A percentile compares a stretch with the other conserved stretches of the same genome.
Evolutionary conservation across 2,329 filamentous ascomycete genomes (phyloP).

Genomic region (Cercospora citrullina): DNA sequence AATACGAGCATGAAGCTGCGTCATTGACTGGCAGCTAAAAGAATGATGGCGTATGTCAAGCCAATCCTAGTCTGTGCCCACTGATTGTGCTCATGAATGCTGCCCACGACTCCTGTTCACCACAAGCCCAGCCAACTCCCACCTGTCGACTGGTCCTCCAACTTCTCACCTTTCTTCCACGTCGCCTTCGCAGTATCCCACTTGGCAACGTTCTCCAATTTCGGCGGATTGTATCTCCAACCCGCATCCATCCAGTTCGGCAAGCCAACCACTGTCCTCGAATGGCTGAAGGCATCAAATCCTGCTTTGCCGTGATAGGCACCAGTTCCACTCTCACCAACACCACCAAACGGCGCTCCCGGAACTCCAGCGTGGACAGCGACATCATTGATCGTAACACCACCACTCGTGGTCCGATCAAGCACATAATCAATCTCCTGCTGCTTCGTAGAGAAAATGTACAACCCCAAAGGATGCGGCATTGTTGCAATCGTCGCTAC

Average conservation of each 20-base stretch:
- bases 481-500: conserved; percentile 74
- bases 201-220: conserved; percentile 15
- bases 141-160: conserved; percentile 14
- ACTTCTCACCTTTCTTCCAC: conserved; percentile 18
- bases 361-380: conserved; percentile 67
- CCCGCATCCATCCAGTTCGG: conserved; percentile 17
- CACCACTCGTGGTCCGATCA: conserved; percentile 46
- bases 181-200: conserved; percentile 15
- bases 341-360: conserved; percentile 74
- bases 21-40: too few relatives aligned
- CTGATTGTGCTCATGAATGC: too few relatives aligned
- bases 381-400: conserved; percentile 52
- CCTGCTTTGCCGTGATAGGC: conserved; percentile 71
- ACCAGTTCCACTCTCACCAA: conserved; percentile 74
- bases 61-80: too few relatives aligned
- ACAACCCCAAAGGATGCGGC: conserved; percentile 76
- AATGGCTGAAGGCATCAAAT: conserved; percentile 65
- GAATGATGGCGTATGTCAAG: too few relatives aligned
- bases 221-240: conserved; percentile 14
- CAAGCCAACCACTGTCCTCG: conserved; percentile 15
- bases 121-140: conserved; percentile 15
- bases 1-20: too few relatives aligned
- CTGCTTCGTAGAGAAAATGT: conserved; percentile 73
- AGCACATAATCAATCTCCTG: conserved; percentile 66
- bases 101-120: not conserved